phyloP scores from a whole-genome alignment of 2,329 filamentous ascomycete genomes.

The Calycina herbarum region DNA sequence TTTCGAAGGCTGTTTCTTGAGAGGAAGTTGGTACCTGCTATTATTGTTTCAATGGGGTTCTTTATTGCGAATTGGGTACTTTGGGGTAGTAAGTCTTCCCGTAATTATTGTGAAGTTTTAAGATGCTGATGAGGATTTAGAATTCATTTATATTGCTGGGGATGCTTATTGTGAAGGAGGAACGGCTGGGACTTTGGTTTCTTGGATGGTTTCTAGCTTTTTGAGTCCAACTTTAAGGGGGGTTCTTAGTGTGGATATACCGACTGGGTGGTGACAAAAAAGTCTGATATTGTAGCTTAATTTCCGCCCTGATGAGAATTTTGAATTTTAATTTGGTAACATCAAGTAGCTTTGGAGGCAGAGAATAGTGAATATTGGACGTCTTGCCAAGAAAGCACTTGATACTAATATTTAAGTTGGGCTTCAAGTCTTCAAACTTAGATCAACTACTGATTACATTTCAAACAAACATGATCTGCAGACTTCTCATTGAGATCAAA shows the following conservation, averaged over 20 bases:
- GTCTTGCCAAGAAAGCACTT: too few relatives aligned
- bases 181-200: not conserved
- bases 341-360: too few relatives aligned
- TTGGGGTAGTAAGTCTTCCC: not conserved
- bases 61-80: conserved; percentile 1
- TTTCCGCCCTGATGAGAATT: too few relatives aligned
- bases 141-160: not conserved
- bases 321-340: too few relatives aligned
- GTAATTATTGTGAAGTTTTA: not conserved
- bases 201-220: not conserved
- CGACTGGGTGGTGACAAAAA: not conserved
- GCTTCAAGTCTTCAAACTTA: too few relatives aligned
- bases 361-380: too few relatives aligned
- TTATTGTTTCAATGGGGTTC: not conserved
- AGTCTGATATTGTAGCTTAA: not conserved
- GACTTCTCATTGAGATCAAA: too few relatives aligned
- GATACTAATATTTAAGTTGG: too few relatives aligned
- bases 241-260: not conserved
- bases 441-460: too few relatives aligned
- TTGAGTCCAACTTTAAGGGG: not conserved
- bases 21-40: conserved; percentile 1
- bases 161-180: not conserved
- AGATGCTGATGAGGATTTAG: not conserved
- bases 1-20: not conserved
- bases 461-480: too few relatives aligned